Conservation (phyloP, 257 asterid genomes). For the Mitragyna speciosa region DNA sequence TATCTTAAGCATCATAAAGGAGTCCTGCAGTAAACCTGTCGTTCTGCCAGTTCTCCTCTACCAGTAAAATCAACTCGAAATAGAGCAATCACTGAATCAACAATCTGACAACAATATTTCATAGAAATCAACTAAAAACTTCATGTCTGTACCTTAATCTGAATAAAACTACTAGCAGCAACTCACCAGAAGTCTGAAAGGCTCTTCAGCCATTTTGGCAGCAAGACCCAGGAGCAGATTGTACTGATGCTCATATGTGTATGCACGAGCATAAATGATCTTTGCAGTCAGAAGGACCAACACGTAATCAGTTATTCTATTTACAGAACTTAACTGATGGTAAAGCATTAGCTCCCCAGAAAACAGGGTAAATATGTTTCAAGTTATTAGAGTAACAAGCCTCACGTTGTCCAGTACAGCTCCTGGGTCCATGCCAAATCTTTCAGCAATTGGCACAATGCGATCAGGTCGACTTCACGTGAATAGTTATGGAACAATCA, state of each 20-base stretch:
- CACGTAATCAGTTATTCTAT: neutral
- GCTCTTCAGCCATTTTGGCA: constrained; percentile 99
- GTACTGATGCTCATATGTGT: constrained; percentile 98
- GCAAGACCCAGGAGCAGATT: constrained; percentile 95
- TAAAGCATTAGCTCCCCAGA: neutral
- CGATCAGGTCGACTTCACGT: constrained; percentile 90
- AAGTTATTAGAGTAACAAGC: constrained; percentile 17
- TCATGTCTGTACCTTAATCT: constrained; percentile 6
- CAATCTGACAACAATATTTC: constrained; percentile 56
- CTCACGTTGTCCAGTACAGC: constrained; percentile 96
- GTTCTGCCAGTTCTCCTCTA: constrained; percentile 97
- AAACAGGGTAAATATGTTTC: neutral
- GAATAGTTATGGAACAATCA: constrained; percentile 38
- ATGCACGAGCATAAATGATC: constrained; percentile 99
- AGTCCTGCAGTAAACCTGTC: constrained; percentile 56
- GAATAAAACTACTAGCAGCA: constrained; percentile 4
- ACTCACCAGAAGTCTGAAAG: constrained; percentile 91
- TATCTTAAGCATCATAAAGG: neutral
- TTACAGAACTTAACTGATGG: neutral
- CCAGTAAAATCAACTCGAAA: constrained; percentile 98
- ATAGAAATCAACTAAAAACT: constrained; percentile 21
- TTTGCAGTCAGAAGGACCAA: constrained; percentile 18
- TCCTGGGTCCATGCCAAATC: constrained; percentile 99
- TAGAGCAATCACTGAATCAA: constrained; percentile 92
- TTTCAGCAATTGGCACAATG: constrained; percentile 92